A percentile compares a stretch with the other conserved stretches of the same genome.
Evolutionary conservation across 495 filamentous ascomycete species (phyloP).

Genomic region (Podospora pseudocomata): DNA sequence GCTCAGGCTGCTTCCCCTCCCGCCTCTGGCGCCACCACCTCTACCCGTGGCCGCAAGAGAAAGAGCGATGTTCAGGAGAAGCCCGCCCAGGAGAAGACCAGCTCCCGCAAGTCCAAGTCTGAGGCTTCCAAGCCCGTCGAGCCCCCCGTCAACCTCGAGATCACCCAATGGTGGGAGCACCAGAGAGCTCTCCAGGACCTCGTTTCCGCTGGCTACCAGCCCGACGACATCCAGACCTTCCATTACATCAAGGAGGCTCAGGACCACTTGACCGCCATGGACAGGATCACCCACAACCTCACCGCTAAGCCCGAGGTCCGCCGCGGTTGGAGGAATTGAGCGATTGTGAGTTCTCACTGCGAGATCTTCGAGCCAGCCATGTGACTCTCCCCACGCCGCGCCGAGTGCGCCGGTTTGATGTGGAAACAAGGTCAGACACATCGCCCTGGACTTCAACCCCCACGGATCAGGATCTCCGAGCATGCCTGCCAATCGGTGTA

Average conservation of each 20-base stretch:
- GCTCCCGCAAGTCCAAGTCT: constrained; percentile 41
- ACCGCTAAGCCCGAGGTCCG: constrained; percentile 28
- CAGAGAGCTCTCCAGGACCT: constrained; percentile 44
- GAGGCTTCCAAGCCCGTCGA: constrained; percentile 32
- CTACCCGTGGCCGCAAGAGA: constrained; percentile 46
- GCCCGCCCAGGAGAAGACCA: constrained; percentile 35
- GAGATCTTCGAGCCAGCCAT: not conserved
- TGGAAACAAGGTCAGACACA: not conserved
- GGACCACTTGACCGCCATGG: constrained; percentile 44
- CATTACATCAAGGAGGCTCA: constrained; percentile 45
- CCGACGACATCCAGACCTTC: constrained; percentile 43
- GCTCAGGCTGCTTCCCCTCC: constrained; percentile 38
- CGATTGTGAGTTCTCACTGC: constrained; percentile 6
- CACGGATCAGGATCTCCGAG: not conserved
- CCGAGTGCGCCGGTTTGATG: constrained; percentile 3
- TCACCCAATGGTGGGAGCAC: constrained; percentile 48
- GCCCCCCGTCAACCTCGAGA: constrained; percentile 32
- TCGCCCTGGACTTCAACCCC: not conserved
- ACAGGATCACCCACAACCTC: constrained; percentile 34
- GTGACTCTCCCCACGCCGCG: not conserved
- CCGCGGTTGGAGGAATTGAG: constrained; percentile 30
- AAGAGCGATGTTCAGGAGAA: constrained; percentile 46
- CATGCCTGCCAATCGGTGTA: not conserved
- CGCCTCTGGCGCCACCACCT: constrained; percentile 27
- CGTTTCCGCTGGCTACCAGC: constrained; percentile 40